Evolutionary conservation across 2,329 filamentous ascomycete genomes (phyloP), one percentile per base, ranked within the genome.

Genomic region (Cordyceps javanica): DNA sequence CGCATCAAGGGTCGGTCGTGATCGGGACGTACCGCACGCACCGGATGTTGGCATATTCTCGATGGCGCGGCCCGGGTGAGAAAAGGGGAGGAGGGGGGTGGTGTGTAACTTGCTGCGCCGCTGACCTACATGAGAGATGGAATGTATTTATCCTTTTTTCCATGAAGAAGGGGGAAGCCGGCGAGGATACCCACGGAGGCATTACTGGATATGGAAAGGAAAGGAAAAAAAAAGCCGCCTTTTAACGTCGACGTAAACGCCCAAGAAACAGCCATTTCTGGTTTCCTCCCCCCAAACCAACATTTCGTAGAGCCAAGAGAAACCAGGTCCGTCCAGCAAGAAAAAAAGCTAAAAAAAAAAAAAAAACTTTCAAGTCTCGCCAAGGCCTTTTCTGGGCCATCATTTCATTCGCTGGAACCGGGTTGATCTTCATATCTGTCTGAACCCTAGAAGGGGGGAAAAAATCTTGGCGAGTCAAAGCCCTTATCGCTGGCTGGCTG

Each of bases 11-110:
- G 7, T 41, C 6, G 28, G 23, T 28, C 26, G 55, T 45, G 46
- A 57, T 57, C 55, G 55, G 55, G 55, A 58, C 48, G 55, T 48
- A 58, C 55, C 55, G 55, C 39, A 38, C 30, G n/a, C 45, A 38
- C 26, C 55, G 23, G 26, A 25, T 55, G 52, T 26, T 55, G 32
- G 52, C 51, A 39, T 45, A 16, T 8, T 11, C 21, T 14, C 26
- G 50, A 28, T 38, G 25, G 23, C 16, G 34, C 19, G 36, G 53
- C 11, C 30, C 30, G 25, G n/a, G n/a, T n/a, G n/a, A n/a, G n/a
- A n/a, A n/a, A n/a, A n/a, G n/a, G n/a, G n/a, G n/a, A n/a, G n/a
- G n/a, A n/a, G n/a, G n/a, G n/a, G n/a, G n/a, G n/a, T n/a, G n/a
- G n/a, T n/a, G n/a, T n/a, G 32, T n/a, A 23, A 56, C 44, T 23